phyloP scores from a whole-genome alignment of 805 yeast genomes.

The Yueomyces sinensis region DNA sequence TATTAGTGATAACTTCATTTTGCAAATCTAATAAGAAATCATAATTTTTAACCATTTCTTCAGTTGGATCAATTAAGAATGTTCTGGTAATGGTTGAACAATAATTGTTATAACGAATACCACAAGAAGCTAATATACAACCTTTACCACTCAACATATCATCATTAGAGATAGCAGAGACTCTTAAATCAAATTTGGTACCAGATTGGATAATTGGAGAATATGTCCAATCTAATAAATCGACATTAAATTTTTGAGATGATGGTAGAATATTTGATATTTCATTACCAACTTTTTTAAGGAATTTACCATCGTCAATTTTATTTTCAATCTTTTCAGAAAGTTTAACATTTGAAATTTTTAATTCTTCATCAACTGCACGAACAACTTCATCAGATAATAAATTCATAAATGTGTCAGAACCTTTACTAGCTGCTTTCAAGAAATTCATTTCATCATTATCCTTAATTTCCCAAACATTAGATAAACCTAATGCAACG shows the following conservation, averaged over 20 bases:
- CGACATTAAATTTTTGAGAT: slow-evolving; percentile 61
- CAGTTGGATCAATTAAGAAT: slow-evolving; percentile 78
- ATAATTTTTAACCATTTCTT: slow-evolving; percentile 65
- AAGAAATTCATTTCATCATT: slow-evolving; percentile 56
- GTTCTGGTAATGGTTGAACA: slow-evolving; percentile 84
- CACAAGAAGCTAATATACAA: slow-evolving; percentile 71
- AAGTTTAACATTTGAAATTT: slow-evolving; percentile 57
- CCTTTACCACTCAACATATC: slow-evolving; percentile 56
- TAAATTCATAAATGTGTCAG: slow-evolving; percentile 65
- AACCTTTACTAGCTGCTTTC: slow-evolving; percentile 61
- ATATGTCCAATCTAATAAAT: slow-evolving; percentile 83
- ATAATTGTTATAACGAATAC: slow-evolving; percentile 76
- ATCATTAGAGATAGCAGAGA: slow-evolving; percentile 66
- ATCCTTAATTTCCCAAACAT: slow-evolving; percentile 62
- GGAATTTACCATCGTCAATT: slow-evolving; percentile 67
- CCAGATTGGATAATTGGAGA: slow-evolving; percentile 87
- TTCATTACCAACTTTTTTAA: slow-evolving; percentile 39
- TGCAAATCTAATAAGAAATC: slow-evolving; percentile 64
- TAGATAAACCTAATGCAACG: slow-evolving; percentile 40
- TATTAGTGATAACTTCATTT: slow-evolving; percentile 38
- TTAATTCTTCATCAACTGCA: slow-evolving; percentile 75
- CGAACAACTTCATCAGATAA: slow-evolving; percentile 82
- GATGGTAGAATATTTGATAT: slow-evolving; percentile 20
- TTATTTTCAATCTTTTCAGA: slow-evolving; percentile 68
- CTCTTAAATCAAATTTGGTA: slow-evolving; percentile 68